Conservation (phyloP, 306 rosid genomes). For the Acacia acuminata region DNA sequence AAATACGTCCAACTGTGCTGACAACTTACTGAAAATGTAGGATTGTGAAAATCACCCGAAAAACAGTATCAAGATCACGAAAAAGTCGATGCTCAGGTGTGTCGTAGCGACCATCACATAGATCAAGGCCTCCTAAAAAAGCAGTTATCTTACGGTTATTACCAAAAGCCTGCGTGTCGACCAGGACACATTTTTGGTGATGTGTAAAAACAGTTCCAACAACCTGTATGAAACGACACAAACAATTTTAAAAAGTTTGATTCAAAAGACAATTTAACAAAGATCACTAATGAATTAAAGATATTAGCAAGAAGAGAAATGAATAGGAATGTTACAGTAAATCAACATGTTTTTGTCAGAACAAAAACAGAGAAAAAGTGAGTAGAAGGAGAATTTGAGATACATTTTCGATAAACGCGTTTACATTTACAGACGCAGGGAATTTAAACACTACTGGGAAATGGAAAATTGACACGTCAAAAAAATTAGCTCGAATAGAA, state of each 20-base stretch:
- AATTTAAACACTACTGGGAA: neutral
- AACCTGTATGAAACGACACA: slow-evolving; percentile 54
- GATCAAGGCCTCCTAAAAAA: slow-evolving; percentile 93
- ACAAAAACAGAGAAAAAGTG: neutral
- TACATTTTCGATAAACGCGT: slow-evolving; percentile 16
- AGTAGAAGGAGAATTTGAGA: neutral
- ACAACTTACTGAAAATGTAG: slow-evolving; percentile 79
- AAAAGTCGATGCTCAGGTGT: slow-evolving; percentile 93
- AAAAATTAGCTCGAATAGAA: slow-evolving; percentile 36
- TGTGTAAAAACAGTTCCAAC: slow-evolving; percentile 89
- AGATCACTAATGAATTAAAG: neutral
- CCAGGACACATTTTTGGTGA: slow-evolving; percentile 92
- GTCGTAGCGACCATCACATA: slow-evolving; percentile 98
- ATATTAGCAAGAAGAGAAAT: neutral
- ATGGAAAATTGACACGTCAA: slow-evolving; percentile 23
- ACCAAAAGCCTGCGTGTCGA: slow-evolving; percentile 82
- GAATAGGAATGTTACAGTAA: slow-evolving; percentile 6
- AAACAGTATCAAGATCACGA: slow-evolving; percentile 70
- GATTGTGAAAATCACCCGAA: slow-evolving; percentile 76
- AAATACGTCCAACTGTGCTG: slow-evolving; percentile 16
- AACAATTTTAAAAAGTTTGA: slow-evolving; percentile 7
- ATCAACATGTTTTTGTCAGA: neutral
- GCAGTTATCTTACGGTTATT: slow-evolving; percentile 82
- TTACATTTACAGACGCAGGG: slow-evolving; percentile 37
- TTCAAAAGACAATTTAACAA: slow-evolving; percentile 10